Conservation (phyloP, 768 basidiomycete genomes). For the Leccinum ochraceum region DNA sequence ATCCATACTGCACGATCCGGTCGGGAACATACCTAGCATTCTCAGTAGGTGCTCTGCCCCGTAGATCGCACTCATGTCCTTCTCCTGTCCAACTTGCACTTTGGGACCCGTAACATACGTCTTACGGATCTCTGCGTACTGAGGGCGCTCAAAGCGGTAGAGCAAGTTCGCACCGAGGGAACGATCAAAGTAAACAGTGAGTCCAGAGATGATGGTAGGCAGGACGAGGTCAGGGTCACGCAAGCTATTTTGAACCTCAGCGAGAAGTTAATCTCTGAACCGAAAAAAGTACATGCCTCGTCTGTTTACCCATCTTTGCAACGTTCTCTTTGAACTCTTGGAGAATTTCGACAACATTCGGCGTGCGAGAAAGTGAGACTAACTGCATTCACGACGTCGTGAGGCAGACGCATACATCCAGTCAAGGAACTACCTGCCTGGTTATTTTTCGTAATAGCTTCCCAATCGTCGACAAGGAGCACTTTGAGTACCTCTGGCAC, state of each 20-base stretch:
- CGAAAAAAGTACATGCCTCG: slow-evolving; percentile 40
- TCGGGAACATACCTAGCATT: slow-evolving; percentile 72
- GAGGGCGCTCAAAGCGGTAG: slow-evolving; percentile 93
- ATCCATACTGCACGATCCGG: background rate
- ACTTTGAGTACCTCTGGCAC: slow-evolving; percentile 91
- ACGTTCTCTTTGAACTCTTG: slow-evolving; percentile 75
- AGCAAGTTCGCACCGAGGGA: slow-evolving; percentile 86
- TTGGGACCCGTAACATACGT: slow-evolving; percentile 71
- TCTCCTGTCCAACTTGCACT: slow-evolving; percentile 67
- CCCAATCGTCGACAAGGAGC: slow-evolving; percentile 96
- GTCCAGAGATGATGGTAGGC: slow-evolving; percentile 81
- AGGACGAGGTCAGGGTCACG: slow-evolving; percentile 70
- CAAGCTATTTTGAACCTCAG: slow-evolving; percentile 41
- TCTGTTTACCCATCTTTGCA: slow-evolving; percentile 44
- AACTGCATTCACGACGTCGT: slow-evolving; percentile 49
- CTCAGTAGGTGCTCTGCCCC: slow-evolving; percentile 93
- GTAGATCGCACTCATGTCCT: slow-evolving; percentile 88
- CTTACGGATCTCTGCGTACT: slow-evolving; percentile 81
- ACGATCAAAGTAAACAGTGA: slow-evolving; percentile 92
- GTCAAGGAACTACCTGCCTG: slow-evolving; percentile 51
- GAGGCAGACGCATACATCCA: background rate
- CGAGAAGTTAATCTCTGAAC: background rate
- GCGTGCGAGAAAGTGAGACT: slow-evolving; percentile 78
- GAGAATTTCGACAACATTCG: slow-evolving; percentile 76
- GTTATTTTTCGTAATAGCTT: slow-evolving; percentile 91